Evolutionary conservation across 108 stramenopile species (phyloP).

Genomic region (Cyclostephanos tholiformis): DNA sequence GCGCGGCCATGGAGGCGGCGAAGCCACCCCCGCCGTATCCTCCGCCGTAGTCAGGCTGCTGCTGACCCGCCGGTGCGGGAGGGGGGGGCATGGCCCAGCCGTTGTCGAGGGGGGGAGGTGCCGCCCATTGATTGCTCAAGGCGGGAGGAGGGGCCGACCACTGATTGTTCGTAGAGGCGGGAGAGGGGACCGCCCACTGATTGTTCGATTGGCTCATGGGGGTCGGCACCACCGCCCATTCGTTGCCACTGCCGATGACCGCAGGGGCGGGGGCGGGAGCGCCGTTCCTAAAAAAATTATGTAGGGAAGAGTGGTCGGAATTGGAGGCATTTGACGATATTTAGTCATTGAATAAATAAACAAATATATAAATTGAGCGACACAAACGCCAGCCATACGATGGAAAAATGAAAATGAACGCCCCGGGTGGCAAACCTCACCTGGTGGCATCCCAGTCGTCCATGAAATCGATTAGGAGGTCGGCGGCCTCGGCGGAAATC

Average conservation of each 20-base stretch:
- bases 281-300: constrained; percentile 4
- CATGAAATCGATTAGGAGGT: constrained; percentile 69
- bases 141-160: neutral
- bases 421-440: constrained; percentile 13
- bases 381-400: too few relatives aligned
- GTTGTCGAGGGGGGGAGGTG: constrained; percentile 34
- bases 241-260: neutral
- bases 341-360: neutral
- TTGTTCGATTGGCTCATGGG: constrained; percentile 30
- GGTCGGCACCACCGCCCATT: constrained; percentile 52
- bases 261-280: constrained; percentile 34
- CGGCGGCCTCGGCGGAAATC: constrained; percentile 45
- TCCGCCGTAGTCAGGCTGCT: constrained; percentile 4
- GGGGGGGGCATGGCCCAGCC: constrained; percentile 33
- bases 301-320: too few relatives aligned
- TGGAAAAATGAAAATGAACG: too few relatives aligned
- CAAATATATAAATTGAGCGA: constrained; percentile 4
- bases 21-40: neutral
- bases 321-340: too few relatives aligned
- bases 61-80: constrained; percentile 16
- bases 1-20: constrained; percentile 18
- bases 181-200: constrained; percentile 21
- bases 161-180: constrained; percentile 3
- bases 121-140: constrained; percentile 27
- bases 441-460: constrained; percentile 47